Evolutionary conservation across 1,284 basidiomycete species (phyloP).

Genomic region (Papiliotrema laurentii): DNA sequence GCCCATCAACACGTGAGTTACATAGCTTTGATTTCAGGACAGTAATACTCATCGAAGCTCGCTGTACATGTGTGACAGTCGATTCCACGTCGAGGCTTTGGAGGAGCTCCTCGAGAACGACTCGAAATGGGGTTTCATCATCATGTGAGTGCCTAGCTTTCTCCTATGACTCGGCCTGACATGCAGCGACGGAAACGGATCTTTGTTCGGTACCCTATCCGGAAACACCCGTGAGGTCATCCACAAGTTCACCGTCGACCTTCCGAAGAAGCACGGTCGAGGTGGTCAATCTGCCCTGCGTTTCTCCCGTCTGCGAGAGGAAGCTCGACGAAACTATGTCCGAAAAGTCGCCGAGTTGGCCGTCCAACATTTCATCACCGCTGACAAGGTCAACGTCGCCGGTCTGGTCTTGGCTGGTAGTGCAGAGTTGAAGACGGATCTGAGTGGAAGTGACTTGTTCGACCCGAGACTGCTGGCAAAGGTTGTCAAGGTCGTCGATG

Average conservation of each 20-base stretch:
- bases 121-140: conserved; percentile 97
- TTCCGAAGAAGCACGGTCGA: conserved; percentile 99
- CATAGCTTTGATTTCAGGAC: conserved; percentile 1
- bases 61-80: conserved; percentile 98
- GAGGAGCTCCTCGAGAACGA: conserved; percentile 96
- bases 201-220: conserved; percentile 87
- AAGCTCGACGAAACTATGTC: conserved; percentile 99
- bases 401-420: conserved; percentile 96
- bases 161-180: not conserved
- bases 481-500: conserved; percentile 96
- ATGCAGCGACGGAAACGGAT: conserved; percentile 42
- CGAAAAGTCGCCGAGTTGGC: conserved; percentile 96
- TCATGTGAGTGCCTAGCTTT: conserved; percentile 74
- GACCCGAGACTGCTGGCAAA: conserved; percentile 82
- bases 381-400: conserved; percentile 96
- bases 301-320: conserved; percentile 99
- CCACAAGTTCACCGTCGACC: conserved; percentile 97
- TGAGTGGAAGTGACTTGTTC: conserved; percentile 95
- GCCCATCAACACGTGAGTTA: conserved; percentile 89
- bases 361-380: conserved; percentile 96
- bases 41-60: conserved; percentile 56
- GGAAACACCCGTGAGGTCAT: conserved; percentile 97
- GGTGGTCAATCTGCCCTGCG: conserved; percentile 99
- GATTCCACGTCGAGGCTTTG: conserved; percentile 98
- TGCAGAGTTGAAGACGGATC: conserved; percentile 98